Evolutionary conservation across 1,284 basidiomycete genomes (phyloP).

Genomic region (Leccinum variabile): DNA sequence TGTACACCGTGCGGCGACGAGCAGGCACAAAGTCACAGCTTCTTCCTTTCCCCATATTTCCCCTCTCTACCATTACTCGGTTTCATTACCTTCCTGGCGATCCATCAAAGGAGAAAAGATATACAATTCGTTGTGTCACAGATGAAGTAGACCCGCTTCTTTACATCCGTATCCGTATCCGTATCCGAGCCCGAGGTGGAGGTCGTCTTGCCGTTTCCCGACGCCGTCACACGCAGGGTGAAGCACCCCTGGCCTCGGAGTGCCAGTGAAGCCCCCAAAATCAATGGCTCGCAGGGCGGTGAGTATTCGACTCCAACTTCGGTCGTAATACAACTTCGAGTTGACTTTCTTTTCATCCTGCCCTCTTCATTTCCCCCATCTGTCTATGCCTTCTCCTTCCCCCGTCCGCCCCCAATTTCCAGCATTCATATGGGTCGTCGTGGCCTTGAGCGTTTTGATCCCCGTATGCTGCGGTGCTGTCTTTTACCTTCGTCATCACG

Average conservation of each 20-base stretch:
- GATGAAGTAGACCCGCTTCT: neutral
- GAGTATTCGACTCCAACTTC: slow-evolving; percentile 12
- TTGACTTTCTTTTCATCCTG: neutral
- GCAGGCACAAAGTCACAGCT: neutral
- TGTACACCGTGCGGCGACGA: slow-evolving; percentile 9
- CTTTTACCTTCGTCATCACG: slow-evolving; percentile 43
- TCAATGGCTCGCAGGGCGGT: slow-evolving; percentile 48
- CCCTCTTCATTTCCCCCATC: neutral
- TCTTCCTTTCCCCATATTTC: neutral
- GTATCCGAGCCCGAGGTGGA: neutral
- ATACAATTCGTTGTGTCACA: neutral
- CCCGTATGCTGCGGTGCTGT: slow-evolving; percentile 43
- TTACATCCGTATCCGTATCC: neutral
- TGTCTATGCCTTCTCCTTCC: too few relatives aligned
- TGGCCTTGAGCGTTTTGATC: slow-evolving; percentile 46
- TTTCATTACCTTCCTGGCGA: neutral
- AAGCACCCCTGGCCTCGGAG: slow-evolving; percentile 22
- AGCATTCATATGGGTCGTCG: slow-evolving; percentile 49
- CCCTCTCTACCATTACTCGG: neutral
- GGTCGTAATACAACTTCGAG: neutral
- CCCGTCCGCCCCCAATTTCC: neutral
- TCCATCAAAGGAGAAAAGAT: neutral
- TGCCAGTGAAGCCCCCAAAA: slow-evolving; percentile 41
- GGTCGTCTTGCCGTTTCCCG: neutral
- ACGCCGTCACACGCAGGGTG: neutral